phyloP scores from a whole-genome alignment of 2,329 filamentous ascomycete genomes.

The Sarocladium brachiariae region DNA sequence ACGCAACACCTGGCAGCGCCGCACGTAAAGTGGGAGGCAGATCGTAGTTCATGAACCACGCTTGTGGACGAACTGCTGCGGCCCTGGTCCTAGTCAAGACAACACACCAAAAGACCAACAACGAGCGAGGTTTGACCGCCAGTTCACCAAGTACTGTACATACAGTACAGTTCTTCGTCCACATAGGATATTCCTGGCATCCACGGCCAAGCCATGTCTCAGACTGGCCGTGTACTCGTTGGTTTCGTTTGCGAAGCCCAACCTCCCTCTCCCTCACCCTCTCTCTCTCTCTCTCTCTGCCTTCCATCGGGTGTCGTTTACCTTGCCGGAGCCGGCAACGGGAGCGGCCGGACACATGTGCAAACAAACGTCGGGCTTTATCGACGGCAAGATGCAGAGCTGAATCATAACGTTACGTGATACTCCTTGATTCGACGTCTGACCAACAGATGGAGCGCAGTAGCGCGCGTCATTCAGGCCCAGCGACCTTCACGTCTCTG shows the following conservation, averaged over 20 bases:
- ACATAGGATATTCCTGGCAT: conserved; percentile 4
- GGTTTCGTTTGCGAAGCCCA: conserved; percentile 2
- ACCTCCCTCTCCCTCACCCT: background rate
- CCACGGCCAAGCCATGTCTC: conserved; percentile 9
- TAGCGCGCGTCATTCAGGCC: conserved; percentile 7
- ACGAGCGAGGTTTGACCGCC: conserved; percentile 34
- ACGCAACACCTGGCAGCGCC: conserved; percentile 1
- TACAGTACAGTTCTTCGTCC: no score
- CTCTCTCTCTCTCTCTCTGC: background rate
- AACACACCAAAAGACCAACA: conserved; percentile 11
- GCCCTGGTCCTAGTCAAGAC: conserved; percentile 19
- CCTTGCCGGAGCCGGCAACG: background rate
- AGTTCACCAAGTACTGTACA: conserved; percentile 30
- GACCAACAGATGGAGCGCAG: no score
- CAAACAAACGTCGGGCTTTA: background rate
- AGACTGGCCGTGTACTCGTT: conserved; percentile 3
- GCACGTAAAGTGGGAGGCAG: conserved; percentile 12
- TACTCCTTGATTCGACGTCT: no score
- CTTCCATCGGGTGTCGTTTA: background rate
- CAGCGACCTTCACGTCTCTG: background rate
- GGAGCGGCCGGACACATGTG: background rate
- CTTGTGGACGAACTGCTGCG: conserved; percentile 18
- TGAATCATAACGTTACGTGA: no score
- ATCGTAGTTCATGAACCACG: conserved; percentile 39
- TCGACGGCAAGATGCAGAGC: no score